Percentiles rank a stretch among this genome's conserved stretches.
These are phyloP conservation scores for Neurospora crassa DNA, from an alignment of 2,329 filamentous ascomycete species.

Conservation along the genomic window DNA sequence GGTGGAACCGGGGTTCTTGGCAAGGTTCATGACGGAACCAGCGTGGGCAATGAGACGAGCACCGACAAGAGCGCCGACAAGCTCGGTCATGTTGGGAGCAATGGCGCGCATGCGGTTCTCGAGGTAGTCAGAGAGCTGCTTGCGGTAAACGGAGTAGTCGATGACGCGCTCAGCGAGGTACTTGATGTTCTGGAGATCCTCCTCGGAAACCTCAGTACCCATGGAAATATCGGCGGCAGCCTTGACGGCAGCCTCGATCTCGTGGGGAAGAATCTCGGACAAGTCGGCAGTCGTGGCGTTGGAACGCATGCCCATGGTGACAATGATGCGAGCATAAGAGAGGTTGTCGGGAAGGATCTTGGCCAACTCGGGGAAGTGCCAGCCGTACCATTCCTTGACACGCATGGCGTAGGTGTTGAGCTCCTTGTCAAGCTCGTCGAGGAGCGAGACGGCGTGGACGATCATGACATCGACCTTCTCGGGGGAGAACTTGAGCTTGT, in stretches of 20 bases:
- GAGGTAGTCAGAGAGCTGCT: slow-evolving; percentile 80
- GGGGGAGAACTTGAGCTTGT: slow-evolving; percentile 97
- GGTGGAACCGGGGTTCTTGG: slow-evolving; percentile 90
- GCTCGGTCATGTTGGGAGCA: slow-evolving; percentile 86
- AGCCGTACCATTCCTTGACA: slow-evolving; percentile 99
- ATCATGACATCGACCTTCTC: slow-evolving; percentile 99
- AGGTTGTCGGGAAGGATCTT: slow-evolving; percentile 97
- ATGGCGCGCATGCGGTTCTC: slow-evolving; percentile 93
- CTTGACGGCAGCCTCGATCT: slow-evolving; percentile 87
- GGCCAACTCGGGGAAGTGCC: slow-evolving; percentile 98
- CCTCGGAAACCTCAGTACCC: slow-evolving; percentile 91
- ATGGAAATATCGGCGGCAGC: slow-evolving; percentile 92
- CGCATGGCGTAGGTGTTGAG: slow-evolving; percentile 98
- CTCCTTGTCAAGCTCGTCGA: slow-evolving; percentile 97
- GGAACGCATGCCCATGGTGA: slow-evolving; percentile 80
- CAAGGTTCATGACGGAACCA: slow-evolving; percentile 86
- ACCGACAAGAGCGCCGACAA: slow-evolving; percentile 88
- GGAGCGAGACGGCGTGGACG: slow-evolving; percentile 85
- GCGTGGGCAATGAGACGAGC: slow-evolving; percentile 91
- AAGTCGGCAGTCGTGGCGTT: slow-evolving; percentile 71
- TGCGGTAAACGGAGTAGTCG: slow-evolving; percentile 80
- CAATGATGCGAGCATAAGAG: slow-evolving; percentile 80
- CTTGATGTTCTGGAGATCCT: slow-evolving; percentile 89
- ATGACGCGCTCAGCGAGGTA: slow-evolving; percentile 90
- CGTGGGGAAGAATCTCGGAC: slow-evolving; percentile 85